Evolutionary conservation across 176 grass and related monocot species (phyloP).

Genomic region (Triticum urartu): DNA sequence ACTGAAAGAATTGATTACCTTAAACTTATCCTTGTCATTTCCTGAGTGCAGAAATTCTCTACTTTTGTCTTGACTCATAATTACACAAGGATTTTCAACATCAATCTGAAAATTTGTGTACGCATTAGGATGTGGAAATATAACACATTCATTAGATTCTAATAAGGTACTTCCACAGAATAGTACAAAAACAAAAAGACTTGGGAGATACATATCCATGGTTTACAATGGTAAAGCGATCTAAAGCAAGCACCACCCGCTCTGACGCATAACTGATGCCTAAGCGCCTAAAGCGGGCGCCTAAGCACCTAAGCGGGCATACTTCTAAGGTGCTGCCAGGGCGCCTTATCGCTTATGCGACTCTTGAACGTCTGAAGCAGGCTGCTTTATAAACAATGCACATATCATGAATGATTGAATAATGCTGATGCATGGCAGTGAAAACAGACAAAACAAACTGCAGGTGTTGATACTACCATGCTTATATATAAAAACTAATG

Average conservation of each 20-base stretch:
- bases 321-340: too few species aligned
- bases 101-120: constrained; percentile 69
- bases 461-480: not conserved
- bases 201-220: not conserved
- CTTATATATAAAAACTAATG: not conserved
- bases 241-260: too few species aligned
- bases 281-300: too few species aligned
- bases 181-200: not conserved
- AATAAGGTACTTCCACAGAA: constrained; percentile 5
- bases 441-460: not conserved
- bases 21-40: constrained; percentile 89
- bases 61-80: too few species aligned
- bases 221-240: too few species aligned
- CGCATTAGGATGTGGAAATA: constrained; percentile 9
- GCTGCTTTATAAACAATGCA: not conserved
- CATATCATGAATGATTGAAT: constrained; percentile 1
- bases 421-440: not conserved
- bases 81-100: constrained; percentile 97
- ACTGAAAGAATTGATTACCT: constrained; percentile 49
- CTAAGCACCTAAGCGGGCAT: too few species aligned
- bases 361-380: too few species aligned
- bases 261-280: too few species aligned
- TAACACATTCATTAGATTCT: constrained; percentile 3
- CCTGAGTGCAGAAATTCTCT: too few species aligned
- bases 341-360: too few species aligned